Evolutionary conservation across 176 grass and related monocot species (phyloP).

Genomic region (Zea mays): DNA sequence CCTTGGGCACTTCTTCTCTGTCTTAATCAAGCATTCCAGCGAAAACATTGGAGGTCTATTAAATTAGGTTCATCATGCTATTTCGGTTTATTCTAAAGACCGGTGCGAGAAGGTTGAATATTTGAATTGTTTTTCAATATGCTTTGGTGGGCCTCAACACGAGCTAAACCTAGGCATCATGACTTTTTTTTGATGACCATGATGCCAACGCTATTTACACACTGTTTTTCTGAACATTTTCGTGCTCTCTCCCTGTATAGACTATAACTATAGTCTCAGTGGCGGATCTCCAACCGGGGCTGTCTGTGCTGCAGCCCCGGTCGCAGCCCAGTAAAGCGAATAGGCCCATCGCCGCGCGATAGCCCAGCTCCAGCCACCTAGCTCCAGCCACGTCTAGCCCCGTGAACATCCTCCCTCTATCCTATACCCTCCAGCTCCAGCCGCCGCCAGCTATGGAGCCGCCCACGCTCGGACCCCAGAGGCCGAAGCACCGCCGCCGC

Average conservation of each 20-base stretch:
- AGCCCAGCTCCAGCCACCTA: too few species aligned
- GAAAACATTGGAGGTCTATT: background rate
- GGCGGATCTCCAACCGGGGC: too few species aligned
- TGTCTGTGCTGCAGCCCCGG: too few species aligned
- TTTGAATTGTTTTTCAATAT: background rate
- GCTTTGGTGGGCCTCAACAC: background rate
- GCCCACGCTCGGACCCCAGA: too few species aligned
- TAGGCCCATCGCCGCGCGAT: too few species aligned
- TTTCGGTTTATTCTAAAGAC: background rate
- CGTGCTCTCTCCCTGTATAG: background rate
- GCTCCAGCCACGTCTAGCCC: too few species aligned
- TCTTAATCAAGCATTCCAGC: background rate
- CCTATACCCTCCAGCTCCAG: too few species aligned
- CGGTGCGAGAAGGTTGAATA: background rate
- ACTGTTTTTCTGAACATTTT: background rate
- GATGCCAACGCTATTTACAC: background rate
- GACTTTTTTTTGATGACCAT: constrained; percentile 15
- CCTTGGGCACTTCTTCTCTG: background rate
- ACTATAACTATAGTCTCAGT: background rate
- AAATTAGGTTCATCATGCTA: background rate
- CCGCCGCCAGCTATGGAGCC: too few species aligned
- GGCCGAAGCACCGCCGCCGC: too few species aligned
- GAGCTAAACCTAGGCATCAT: background rate
- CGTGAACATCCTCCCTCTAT: too few species aligned
- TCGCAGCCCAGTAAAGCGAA: too few species aligned